Percentiles rank a stretch among this genome's conserved stretches.
Conservation (phyloP, 2,329 filamentous ascomycete genomes). For the Microthyrium microscopicum region DNA sequence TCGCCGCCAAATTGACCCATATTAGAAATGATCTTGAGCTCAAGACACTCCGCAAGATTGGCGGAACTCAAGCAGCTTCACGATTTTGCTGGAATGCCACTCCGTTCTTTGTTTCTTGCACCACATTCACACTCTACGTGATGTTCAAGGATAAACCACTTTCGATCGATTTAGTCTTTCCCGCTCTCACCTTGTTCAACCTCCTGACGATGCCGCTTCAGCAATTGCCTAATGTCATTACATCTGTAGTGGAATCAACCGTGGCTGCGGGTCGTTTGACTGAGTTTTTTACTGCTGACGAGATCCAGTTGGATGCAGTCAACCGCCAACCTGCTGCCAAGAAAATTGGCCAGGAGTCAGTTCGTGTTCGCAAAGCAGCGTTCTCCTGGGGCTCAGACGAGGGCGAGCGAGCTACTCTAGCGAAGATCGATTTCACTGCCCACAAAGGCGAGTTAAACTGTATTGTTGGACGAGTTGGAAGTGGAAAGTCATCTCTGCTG, state of each 20-base stretch:
- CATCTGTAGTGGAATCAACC: slow-evolving; percentile 6
- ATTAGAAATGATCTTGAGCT: slow-evolving; percentile 6
- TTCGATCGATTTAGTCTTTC: slow-evolving; percentile 6
- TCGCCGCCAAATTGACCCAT: slow-evolving; percentile 4
- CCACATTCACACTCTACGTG: slow-evolving; percentile 5
- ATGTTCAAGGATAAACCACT: slow-evolving; percentile 3
- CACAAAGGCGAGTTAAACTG: slow-evolving; percentile 6
- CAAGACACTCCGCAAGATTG: slow-evolving; percentile 4
- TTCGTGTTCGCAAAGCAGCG: background rate
- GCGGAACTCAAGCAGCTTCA: slow-evolving; percentile 5
- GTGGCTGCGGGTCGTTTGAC: slow-evolving; percentile 3
- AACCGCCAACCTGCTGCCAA: slow-evolving; percentile 1
- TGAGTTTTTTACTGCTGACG: slow-evolving; percentile 1
- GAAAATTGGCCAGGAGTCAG: slow-evolving; percentile 1
- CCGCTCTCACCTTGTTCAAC: slow-evolving; percentile 6
- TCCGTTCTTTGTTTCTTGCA: slow-evolving; percentile 6
- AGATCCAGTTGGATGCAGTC: slow-evolving; percentile 4
- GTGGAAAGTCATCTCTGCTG: slow-evolving; percentile 5
- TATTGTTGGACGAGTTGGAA: slow-evolving; percentile 6
- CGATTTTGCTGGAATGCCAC: slow-evolving; percentile 7
- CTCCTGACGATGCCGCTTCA: slow-evolving; percentile 5
- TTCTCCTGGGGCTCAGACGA: slow-evolving; percentile 3
- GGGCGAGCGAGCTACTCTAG: background rate
- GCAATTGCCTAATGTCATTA: slow-evolving; percentile 4
- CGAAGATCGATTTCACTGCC: slow-evolving; percentile 1